phyloP scores from a whole-genome alignment of 805 yeast genomes.

The Metschnikowia lachancei region DNA sequence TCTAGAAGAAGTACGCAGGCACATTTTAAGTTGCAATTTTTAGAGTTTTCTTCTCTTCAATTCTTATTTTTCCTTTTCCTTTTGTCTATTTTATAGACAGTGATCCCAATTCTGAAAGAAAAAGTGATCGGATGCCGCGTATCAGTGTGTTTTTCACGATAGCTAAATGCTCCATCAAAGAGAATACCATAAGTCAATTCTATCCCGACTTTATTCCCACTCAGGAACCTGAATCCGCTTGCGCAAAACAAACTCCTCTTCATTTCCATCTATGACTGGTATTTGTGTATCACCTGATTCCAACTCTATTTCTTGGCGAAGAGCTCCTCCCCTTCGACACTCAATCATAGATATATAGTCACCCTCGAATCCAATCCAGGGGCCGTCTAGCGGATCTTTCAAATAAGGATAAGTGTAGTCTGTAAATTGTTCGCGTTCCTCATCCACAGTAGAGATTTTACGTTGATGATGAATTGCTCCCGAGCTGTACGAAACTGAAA shows the following conservation, averaged over 20 bases:
- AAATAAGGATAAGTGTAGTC: conserved; percentile 51
- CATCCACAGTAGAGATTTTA: conserved; percentile 52
- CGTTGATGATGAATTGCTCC: conserved; percentile 25
- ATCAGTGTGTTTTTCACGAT: not conserved
- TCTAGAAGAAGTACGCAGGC: no score
- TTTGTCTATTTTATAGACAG: no score
- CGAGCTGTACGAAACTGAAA: conserved; percentile 12
- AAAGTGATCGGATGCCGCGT: not conserved
- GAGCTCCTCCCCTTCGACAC: conserved; percentile 17
- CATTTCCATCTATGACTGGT: not conserved
- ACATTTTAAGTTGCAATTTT: no score
- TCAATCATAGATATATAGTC: conserved; percentile 45
- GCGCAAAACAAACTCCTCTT: conserved; percentile 15
- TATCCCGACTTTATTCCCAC: conserved; percentile 14
- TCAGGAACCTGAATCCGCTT: conserved; percentile 19
- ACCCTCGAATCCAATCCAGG: conserved; percentile 57
- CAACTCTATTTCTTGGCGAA: conserved; percentile 13
- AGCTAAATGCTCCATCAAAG: not conserved
- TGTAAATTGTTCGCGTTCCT: conserved; percentile 50
- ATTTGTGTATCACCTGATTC: conserved; percentile 21
- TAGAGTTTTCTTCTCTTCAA: no score
- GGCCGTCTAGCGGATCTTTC: conserved; percentile 49
- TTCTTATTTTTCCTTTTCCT: no score
- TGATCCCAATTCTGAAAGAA: no score
- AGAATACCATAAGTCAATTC: not conserved